A percentile compares a stretch with the other conserved stretches of the same genome.
Conservation (phyloP, 371 early-diverging fungal species). For the Syncephalastrum contaminatum region DNA sequence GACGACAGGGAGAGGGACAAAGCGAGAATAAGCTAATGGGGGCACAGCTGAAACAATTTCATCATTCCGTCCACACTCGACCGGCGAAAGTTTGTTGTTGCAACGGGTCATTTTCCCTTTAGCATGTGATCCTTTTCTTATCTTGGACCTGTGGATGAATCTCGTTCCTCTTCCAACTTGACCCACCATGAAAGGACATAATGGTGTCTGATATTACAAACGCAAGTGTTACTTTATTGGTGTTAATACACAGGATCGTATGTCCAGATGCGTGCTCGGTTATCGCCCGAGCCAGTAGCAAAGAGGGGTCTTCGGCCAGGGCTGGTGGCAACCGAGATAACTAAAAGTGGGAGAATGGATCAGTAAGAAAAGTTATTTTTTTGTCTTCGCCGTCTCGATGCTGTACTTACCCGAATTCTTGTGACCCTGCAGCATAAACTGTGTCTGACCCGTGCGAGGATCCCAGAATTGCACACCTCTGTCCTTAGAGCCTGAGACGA, state of each 20-base stretch:
- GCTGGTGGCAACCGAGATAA: conserved; percentile 93
- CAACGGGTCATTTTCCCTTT: too few relatives aligned
- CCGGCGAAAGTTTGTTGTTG: too few relatives aligned
- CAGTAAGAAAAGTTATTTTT: background rate
- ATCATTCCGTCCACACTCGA: too few relatives aligned
- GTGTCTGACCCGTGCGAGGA: conserved; percentile 68
- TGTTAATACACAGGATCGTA: conserved; percentile 44
- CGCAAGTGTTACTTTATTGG: too few relatives aligned
- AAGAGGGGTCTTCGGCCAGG: conserved; percentile 80
- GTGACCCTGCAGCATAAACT: conserved; percentile 95
- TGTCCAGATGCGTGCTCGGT: conserved; percentile 91
- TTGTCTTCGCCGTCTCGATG: background rate
- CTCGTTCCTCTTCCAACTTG: too few relatives aligned
- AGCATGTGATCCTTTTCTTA: too few relatives aligned
- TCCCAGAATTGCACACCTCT: conserved; percentile 96
- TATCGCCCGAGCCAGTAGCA: conserved; percentile 97
- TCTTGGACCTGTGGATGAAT: too few relatives aligned
- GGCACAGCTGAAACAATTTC: too few relatives aligned
- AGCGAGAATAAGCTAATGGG: too few relatives aligned
- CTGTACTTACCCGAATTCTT: conserved; percentile 81
- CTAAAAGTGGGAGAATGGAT: conserved; percentile 32
- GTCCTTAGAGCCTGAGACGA: conserved; percentile 94
- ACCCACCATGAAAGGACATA: too few relatives aligned
- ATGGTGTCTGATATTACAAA: too few relatives aligned
- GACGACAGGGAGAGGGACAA: too few relatives aligned